These are phyloP conservation scores for Gossypium herbaceum DNA, from an alignment of 345 rosid genomes.

Conservation along the genomic window DNA sequence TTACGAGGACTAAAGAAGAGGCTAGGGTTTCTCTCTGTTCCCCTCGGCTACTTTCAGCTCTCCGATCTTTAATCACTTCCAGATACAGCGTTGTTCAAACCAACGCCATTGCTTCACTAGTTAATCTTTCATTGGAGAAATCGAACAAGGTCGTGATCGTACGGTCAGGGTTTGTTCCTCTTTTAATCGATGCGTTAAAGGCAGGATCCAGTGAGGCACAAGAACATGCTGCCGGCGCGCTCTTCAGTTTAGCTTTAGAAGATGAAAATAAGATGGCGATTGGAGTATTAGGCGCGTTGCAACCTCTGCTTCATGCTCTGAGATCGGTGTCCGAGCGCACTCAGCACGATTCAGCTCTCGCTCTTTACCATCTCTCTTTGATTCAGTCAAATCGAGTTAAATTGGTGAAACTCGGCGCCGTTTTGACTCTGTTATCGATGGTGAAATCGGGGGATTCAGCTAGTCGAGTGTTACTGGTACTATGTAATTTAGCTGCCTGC, in stretches of 20 bases:
- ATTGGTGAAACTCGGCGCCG: background rate
- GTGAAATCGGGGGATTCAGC: background rate
- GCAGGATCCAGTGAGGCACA: conserved; percentile 5
- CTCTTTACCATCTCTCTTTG: background rate
- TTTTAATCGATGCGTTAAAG: background rate
- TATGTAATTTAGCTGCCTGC: background rate
- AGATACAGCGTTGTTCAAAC: conserved; percentile 1
- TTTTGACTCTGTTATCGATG: background rate
- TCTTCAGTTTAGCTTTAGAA: conserved; percentile 1
- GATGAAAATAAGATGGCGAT: conserved; percentile 4
- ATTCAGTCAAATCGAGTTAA: background rate
- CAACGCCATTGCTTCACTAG: conserved; percentile 7
- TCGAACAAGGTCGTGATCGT: background rate
- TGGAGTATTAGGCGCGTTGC: conserved; percentile 3
- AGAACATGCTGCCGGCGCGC: conserved; percentile 3
- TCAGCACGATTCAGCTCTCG: background rate
- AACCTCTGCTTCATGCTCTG: background rate
- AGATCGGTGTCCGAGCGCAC: background rate
- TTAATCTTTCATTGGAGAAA: conserved; percentile 5
- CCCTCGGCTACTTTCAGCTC: background rate
- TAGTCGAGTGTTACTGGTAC: background rate
- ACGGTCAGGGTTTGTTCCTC: conserved; percentile 1
- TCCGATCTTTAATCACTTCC: conserved; percentile 3
- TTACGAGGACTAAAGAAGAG: background rate
- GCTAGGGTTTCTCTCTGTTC: background rate